These are phyloP conservation scores for Fusarium sp. DNA, from an alignment of 2,329 filamentous ascomycete genomes.

Conservation along the genomic window DNA sequence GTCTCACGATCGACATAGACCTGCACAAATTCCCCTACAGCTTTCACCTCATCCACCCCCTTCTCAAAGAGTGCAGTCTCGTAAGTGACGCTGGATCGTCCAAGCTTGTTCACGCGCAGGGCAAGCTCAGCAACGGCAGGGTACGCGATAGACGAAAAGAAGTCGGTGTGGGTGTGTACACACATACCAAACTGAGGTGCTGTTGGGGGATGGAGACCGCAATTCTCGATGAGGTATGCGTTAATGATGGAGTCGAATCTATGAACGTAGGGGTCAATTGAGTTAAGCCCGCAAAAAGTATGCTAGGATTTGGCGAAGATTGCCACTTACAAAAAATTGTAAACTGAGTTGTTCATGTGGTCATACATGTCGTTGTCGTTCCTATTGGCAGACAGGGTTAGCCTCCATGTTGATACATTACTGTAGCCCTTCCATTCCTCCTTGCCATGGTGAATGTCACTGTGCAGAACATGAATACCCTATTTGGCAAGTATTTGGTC, in stretches of 20 bases:
- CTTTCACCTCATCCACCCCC: slow-evolving; percentile 76
- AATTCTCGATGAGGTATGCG: slow-evolving; percentile 83
- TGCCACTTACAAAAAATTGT: slow-evolving; percentile 74
- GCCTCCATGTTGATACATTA: slow-evolving; percentile 3
- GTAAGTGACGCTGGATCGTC: slow-evolving; percentile 87
- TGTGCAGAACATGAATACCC: slow-evolving; percentile 13
- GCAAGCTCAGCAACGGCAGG: slow-evolving; percentile 85
- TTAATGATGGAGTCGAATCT: slow-evolving; percentile 93
- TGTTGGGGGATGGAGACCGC: slow-evolving; percentile 75
- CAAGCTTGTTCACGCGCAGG: slow-evolving; percentile 83
- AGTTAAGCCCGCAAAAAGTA: neutral
- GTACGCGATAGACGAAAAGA: slow-evolving; percentile 83
- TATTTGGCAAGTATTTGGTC: slow-evolving; percentile 1
- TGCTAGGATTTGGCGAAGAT: neutral
- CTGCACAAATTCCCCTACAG: slow-evolving; percentile 87
- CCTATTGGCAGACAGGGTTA: slow-evolving; percentile 60
- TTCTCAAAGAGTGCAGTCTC: slow-evolving; percentile 88
- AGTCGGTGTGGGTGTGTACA: slow-evolving; percentile 87
- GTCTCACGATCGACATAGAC: slow-evolving; percentile 85
- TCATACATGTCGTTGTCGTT: slow-evolving; percentile 95
- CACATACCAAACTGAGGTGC: slow-evolving; percentile 83
- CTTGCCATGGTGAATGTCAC: slow-evolving; percentile 5
- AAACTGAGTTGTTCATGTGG: slow-evolving; percentile 92
- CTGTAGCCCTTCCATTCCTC: slow-evolving; percentile 13
- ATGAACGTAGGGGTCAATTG: slow-evolving; percentile 2